Conservation (phyloP, 345 rosid genomes). For the Lepidium africanum region DNA sequence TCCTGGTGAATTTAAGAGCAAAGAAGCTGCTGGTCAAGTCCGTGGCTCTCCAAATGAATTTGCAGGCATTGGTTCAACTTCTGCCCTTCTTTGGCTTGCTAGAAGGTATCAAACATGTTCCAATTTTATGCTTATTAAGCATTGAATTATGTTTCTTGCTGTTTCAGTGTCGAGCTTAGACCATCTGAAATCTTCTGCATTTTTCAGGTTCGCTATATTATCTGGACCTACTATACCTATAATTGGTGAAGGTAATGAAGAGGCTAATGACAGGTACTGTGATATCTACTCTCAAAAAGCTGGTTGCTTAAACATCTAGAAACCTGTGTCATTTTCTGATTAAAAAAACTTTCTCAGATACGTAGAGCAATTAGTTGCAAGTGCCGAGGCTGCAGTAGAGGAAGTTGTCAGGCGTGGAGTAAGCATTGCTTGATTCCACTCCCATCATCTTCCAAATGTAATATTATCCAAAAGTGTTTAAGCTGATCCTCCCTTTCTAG, state of each 20-base stretch:
- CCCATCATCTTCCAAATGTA: not conserved
- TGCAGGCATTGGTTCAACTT: slow-evolving; percentile 91
- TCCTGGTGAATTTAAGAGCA: slow-evolving; percentile 98
- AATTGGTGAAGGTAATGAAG: slow-evolving; percentile 95
- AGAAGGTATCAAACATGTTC: slow-evolving; percentile 55
- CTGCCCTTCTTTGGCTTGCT: slow-evolving; percentile 96
- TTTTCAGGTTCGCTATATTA: slow-evolving; percentile 81
- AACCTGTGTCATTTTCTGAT: not conserved
- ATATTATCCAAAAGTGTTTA: not conserved
- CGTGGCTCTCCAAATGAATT: slow-evolving; percentile 99
- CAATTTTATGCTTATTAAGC: not conserved
- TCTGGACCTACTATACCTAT: slow-evolving; percentile 98
- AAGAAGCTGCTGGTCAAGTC: slow-evolving; percentile 99
- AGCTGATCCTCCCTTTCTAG: slow-evolving; percentile 23
- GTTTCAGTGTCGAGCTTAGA: not conserved
- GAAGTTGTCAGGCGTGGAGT: slow-evolving; percentile 91
- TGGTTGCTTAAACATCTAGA: not conserved
- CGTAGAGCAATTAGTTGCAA: slow-evolving; percentile 86
- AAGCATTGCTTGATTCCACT: slow-evolving; percentile 24
- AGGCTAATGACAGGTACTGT: slow-evolving; percentile 90
- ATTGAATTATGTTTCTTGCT: not conserved
- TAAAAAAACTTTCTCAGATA: slow-evolving; percentile 42
- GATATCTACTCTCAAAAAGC: not conserved
- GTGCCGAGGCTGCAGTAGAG: slow-evolving; percentile 99
- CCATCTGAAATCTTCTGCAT: slow-evolving; percentile 10